Conservation (phyloP, 306 rosid species). For the Canavalia ensiformis region DNA sequence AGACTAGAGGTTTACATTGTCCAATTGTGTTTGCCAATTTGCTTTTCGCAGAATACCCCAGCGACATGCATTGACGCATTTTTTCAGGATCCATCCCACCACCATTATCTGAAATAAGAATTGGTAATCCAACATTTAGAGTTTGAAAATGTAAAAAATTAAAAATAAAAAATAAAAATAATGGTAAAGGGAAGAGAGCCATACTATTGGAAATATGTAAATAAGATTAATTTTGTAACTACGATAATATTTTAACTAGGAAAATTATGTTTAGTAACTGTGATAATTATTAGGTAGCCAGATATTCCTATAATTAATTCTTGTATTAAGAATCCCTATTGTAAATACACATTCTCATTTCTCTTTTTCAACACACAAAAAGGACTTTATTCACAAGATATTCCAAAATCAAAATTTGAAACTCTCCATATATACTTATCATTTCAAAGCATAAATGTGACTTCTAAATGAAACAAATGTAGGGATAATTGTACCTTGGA, state of each 20-base stretch:
- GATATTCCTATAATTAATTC: too few species aligned
- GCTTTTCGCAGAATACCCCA: constrained; percentile 93
- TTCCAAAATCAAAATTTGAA: constrained; percentile 17
- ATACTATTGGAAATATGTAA: too few species aligned
- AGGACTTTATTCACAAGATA: constrained; percentile 19
- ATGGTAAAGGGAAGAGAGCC: too few species aligned
- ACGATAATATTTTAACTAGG: too few species aligned
- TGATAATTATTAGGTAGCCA: too few species aligned
- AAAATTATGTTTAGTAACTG: too few species aligned
- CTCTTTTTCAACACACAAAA: too few species aligned
- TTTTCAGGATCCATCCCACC: constrained; percentile 99
- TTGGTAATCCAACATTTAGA: constrained; percentile 40
- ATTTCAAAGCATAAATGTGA: constrained; percentile 14
- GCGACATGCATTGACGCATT: constrained; percentile 98
- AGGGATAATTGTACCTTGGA: not conserved
- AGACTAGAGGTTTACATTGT: constrained; percentile 63
- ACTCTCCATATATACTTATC: not conserved
- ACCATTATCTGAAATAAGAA: constrained; percentile 86
- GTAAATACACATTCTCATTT: too few species aligned
- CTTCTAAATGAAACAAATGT: not conserved
- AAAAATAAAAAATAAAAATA: constrained; percentile 6
- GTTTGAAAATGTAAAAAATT: constrained; percentile 18
- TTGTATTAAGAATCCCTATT: too few species aligned
- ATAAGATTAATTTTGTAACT: too few species aligned
- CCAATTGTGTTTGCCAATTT: constrained; percentile 93